A percentile compares a stretch with the other conserved stretches of the same genome.
phyloP scores from a whole-genome alignment of 345 rosid genomes.

The Eucalyptus regnans region DNA sequence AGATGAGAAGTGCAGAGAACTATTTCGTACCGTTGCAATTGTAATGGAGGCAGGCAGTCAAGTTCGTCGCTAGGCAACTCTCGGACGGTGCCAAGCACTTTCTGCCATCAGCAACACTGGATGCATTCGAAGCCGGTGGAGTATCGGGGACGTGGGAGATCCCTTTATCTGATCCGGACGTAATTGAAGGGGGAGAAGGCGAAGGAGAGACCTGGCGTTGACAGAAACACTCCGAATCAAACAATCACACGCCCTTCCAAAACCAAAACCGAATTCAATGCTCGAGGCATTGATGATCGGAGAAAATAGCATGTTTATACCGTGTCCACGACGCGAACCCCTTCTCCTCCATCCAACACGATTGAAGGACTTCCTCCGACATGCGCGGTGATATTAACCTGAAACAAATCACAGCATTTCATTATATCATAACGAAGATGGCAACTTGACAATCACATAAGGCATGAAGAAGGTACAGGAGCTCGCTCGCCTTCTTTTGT shows the following conservation, averaged over 20 bases:
- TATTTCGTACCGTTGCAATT: not conserved
- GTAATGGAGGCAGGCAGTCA: not conserved
- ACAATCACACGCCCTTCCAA: not conserved
- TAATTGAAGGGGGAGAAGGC: not conserved
- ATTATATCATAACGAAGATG: fast-evolving
- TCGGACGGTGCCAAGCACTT: not conserved
- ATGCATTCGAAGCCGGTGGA: not conserved
- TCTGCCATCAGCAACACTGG: not conserved
- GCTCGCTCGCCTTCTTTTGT: not conserved
- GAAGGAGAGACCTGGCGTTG: not conserved
- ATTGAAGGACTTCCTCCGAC: not conserved
- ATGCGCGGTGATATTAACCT: not conserved
- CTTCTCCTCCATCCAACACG: not conserved
- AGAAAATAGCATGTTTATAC: not conserved
- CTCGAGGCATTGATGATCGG: not conserved
- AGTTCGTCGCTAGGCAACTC: not conserved
- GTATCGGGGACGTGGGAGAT: not conserved
- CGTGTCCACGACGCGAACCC: not conserved
- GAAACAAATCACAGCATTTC: not conserved
- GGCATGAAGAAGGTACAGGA: not conserved
- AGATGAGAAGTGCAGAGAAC: not conserved
- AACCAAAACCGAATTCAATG: not conserved
- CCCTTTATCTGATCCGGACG: not conserved
- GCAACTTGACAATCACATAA: not conserved
- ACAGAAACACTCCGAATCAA: not conserved